Base-by-base conservation (phyloP, 495 filamentous ascomycete species). In the Aspergillus bridgeri region DNA sequence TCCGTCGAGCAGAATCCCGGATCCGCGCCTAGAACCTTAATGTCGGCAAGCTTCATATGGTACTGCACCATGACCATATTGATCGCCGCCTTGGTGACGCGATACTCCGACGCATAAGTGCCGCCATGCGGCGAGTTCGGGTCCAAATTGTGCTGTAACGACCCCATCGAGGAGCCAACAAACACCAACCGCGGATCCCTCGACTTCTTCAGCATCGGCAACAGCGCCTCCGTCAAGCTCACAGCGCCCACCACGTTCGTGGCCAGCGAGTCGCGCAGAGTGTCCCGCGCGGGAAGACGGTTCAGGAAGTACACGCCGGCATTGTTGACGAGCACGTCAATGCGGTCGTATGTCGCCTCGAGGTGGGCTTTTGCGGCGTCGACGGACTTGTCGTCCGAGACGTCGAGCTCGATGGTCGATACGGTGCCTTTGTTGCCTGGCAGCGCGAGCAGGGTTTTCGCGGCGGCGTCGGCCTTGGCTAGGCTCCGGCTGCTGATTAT, bases 191-290 rank as follows among this genome's bases (percentile, higher is more conserved):
- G 63, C 25, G 65, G 65, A 9, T 57, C 53, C 23, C 6, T 13
- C 0, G 72, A 68, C 22, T 72, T 68, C 17, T 64, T 43, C 6
- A 80, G 67, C 1, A 80, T 65, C 1, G 73, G 74, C 9, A 72
- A 43, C 18, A 75, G 67, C 6, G 65, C 61, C 23, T 76, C 70
- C 22, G 73, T 71, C 22, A 73, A 54, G 18, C 51, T 25, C 22
- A 51, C 57, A 0, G 60, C 51, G 8, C 68, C 66, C 33, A 67
- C 58, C 22, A 76, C 68, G 58, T 78, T 76, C 24, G 61, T 64
- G 29, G 67, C 53, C 42, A 70, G 65, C 2, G 42, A 57, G n/a
- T 53, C 23, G 23, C 48, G 27, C 9, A 63, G 51, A 4, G 29
- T 46, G 23, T 49, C 52, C 18, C 48, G 59, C 11, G 20, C 47